A percentile compares a stretch with the other conserved stretches of the same genome.
phyloP scores from a whole-genome alignment of 2,329 filamentous ascomycete species.

The Cladophialophora yegresii region DNA sequence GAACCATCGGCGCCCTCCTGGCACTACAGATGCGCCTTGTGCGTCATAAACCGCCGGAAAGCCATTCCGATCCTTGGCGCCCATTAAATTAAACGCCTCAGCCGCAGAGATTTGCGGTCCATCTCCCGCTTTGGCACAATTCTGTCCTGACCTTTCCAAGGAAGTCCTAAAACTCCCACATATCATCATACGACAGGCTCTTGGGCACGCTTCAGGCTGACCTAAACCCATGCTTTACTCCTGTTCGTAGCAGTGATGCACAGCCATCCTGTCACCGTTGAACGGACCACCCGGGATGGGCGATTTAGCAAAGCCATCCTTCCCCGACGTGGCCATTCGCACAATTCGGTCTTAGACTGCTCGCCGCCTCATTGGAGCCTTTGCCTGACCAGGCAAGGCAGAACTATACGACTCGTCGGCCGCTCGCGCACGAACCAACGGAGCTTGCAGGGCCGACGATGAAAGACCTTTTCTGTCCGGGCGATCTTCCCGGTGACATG shows the following conservation, averaged over 20 bases:
- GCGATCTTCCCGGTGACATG: constrained; percentile 13
- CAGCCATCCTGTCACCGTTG: not conserved
- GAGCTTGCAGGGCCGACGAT: not conserved
- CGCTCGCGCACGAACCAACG: constrained; percentile 7
- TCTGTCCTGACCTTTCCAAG: not conserved
- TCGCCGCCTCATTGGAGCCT: constrained; percentile 1
- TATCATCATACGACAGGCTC: constrained; percentile 11
- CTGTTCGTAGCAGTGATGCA: constrained; percentile 1
- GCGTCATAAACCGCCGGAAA: not conserved
- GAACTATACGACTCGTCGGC: constrained; percentile 10
- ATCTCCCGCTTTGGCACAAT: not conserved
- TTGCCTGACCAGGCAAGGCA: constrained; percentile 10
- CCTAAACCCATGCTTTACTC: constrained; percentile 17
- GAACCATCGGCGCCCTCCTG: not conserved
- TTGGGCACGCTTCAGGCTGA: constrained; percentile 15
- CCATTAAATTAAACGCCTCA: constrained; percentile 1
- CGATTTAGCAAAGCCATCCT: not conserved
- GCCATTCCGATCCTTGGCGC: not conserved
- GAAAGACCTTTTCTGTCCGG: constrained; percentile 2
- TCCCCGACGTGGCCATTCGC: constrained; percentile 3
- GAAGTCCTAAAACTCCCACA: not conserved
- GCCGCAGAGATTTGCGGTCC: not conserved
- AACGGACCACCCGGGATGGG: constrained; percentile 2
- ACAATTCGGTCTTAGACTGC: constrained; percentile 1
- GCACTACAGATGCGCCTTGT: not conserved